phyloP scores from a whole-genome alignment of 306 rosid genomes.

The Gastrolobium bilobum region DNA sequence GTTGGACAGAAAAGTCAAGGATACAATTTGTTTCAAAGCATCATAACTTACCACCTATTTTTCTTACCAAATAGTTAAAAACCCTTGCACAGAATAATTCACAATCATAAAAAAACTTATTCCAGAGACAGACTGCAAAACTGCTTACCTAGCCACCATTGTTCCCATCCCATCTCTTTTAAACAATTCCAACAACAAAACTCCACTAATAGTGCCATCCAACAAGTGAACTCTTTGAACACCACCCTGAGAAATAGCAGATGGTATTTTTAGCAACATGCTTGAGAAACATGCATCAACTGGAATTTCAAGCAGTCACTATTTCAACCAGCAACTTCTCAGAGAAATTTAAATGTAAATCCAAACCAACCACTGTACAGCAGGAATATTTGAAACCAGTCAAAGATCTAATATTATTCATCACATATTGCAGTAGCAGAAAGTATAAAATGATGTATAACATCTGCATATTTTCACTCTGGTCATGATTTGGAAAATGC shows the following conservation, averaged over 20 bases:
- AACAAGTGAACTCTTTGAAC: slow-evolving; percentile 98
- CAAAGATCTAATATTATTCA: slow-evolving; percentile 24
- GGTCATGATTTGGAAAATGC: slow-evolving; percentile 34
- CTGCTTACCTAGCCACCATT: slow-evolving; percentile 94
- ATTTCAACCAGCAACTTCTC: slow-evolving; percentile 37
- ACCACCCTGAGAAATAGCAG: slow-evolving; percentile 81
- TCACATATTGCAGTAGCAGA: slow-evolving; percentile 22
- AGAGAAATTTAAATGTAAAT: slow-evolving; percentile 40
- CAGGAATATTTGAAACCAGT: slow-evolving; percentile 28
- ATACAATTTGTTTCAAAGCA: slow-evolving; percentile 21
- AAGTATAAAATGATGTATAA: slow-evolving; percentile 36
- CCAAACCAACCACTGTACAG: not conserved
- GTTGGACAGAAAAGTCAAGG: not conserved
- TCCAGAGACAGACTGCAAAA: slow-evolving; percentile 28
- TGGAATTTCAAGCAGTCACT: slow-evolving; percentile 47
- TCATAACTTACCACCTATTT: slow-evolving; percentile 21
- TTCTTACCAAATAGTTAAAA: slow-evolving; percentile 29
- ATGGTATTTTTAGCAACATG: slow-evolving; percentile 52
- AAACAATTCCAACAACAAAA: slow-evolving; percentile 89
- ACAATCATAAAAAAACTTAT: slow-evolving; percentile 33
- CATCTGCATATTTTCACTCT: slow-evolving; percentile 24
- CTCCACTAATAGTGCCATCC: slow-evolving; percentile 95
- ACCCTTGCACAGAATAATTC: slow-evolving; percentile 26
- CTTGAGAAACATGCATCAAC: slow-evolving; percentile 47
- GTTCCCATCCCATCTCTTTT: slow-evolving; percentile 99